Evolutionary conservation across 768 basidiomycete species (phyloP), one percentile per base, ranked within the genome.

Genomic region (Cystobasidium onofrii): DNA sequence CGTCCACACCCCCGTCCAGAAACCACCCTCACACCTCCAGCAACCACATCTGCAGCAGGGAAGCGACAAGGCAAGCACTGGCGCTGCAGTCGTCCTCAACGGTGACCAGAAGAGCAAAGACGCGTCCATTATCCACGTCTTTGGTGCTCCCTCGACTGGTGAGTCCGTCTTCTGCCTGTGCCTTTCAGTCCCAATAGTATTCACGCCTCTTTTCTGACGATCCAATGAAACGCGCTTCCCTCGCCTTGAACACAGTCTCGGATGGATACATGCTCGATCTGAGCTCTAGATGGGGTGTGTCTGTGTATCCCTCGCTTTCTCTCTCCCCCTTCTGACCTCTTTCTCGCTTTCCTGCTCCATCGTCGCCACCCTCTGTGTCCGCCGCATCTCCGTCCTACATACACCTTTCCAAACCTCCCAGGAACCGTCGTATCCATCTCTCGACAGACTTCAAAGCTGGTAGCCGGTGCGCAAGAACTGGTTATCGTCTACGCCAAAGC

Each of bases 201-300:
- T 60, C 57, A 29, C 63, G 63, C 39, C 34, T n/a, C 25, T 7
- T 10, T 31, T 63, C 36, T 44, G 46, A 50, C n/a, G 15, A 3
- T 50, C 18, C 33, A 4, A 60, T 60, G 12, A 27, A 60, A 12
- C 44, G 39, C 23, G 44, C 41, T 29, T 25, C 54, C 15, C 39
- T 39, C 6, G 7, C 31, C 41, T 15, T 15, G 54, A 17, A 3
- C 3, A 61, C 69, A 71, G 69, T 71, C 18, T 55, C 69, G 17
- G 69, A 71, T 71, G 69, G 69, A 6, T 71, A 71, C 55, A 23
- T 71, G 25, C 54, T 71, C 2, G 69, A 71, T 15, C 55, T 71
- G 3, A 54, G 9, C 55, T 71, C 69, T 18, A 71, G 39, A 71
- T 71, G 69, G 69, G 69, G 69, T 71, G 55, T 36, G 69, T 71